Conservation (phyloP, 2,329 filamentous ascomycete genomes). For the Metarhizium humberi region DNA sequence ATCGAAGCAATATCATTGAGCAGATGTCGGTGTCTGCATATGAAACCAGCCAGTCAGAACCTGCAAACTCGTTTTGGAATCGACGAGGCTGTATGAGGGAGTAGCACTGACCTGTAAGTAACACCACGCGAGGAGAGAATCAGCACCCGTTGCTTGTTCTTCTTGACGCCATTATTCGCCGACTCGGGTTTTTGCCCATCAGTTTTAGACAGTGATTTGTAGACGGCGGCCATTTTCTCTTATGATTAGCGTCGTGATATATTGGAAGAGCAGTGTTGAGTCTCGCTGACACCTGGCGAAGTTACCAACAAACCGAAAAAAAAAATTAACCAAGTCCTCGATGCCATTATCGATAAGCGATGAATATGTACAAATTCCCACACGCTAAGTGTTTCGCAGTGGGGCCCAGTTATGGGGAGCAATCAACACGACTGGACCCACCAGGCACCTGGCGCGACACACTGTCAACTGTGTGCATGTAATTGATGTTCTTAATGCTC, state of each 20-base stretch:
- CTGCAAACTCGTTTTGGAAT: background rate
- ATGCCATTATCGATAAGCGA: slow-evolving; percentile 4
- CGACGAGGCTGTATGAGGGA: background rate
- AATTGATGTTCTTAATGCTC: background rate
- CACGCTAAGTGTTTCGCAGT: too few species aligned
- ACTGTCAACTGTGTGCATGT: background rate
- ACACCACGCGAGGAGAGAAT: slow-evolving; percentile 90
- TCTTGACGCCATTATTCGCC: slow-evolving; percentile 40
- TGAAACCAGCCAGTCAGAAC: background rate
- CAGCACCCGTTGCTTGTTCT: slow-evolving; percentile 69
- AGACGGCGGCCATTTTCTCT: slow-evolving; percentile 55
- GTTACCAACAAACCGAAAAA: background rate
- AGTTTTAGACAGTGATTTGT: slow-evolving; percentile 62
- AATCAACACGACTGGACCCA: background rate
- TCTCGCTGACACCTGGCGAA: background rate
- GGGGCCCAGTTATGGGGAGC: too few species aligned
- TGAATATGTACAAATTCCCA: too few species aligned
- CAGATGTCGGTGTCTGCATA: slow-evolving; percentile 75
- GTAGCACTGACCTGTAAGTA: slow-evolving; percentile 59
- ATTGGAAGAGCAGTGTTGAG: background rate
- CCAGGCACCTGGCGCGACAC: background rate
- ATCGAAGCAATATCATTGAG: slow-evolving; percentile 81
- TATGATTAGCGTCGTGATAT: background rate
- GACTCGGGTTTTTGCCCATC: slow-evolving; percentile 39
- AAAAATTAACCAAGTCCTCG: too few species aligned